Base-by-base conservation (phyloP, 768 basidiomycete species). In the Tylopilus balloui region DNA sequence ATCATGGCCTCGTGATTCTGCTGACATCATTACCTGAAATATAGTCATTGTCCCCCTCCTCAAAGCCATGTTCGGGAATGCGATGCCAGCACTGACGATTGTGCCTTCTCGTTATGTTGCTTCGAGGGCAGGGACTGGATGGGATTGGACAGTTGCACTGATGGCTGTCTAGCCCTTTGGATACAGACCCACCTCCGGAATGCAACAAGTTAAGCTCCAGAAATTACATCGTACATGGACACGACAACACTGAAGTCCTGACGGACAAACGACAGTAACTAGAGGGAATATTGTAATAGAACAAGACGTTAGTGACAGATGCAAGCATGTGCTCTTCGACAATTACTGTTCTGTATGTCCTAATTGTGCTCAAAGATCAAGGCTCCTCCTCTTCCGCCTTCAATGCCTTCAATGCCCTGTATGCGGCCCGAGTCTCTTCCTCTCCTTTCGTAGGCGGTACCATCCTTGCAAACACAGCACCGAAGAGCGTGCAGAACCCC, bases 401-500 rank as follows among this genome's bases (percentile, higher is more conserved):
- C 46, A 92, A 77, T 29, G 83, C 71, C 67, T 81, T 80, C 82
- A 97, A 84, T 69, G 86, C 81, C 13, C 80, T 86, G 13, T 93
- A 74, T 40, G 89, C 78, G 17, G 87, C 77, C 47, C 87, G 77
- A 83, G 92, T 96, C 49, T 89, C 84, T 71, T 83, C 89, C 72
- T 97, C 94, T 4, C 92, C 90, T 42, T 83, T 86, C 19, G 94
- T 97, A 0, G 84, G 90, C 13, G 94, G 83, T 0, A 96, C 90
- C 72, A 77, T 82, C 41, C 88, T 83, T 25, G 87, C 85, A 56
- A 89, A 76, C 4, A 80, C 55, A 4, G 92, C 93, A 25, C 90
- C 93, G 29, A 79, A 71, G 50, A 96, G 69, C 0, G 93, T 83
- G 65, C 88, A 92, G 9, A 91, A 62, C 31, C 93, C 94, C 42